Evolutionary conservation across 768 basidiomycete genomes (phyloP), one percentile per base, ranked within the genome.

Genomic region (Mycena floridula): DNA sequence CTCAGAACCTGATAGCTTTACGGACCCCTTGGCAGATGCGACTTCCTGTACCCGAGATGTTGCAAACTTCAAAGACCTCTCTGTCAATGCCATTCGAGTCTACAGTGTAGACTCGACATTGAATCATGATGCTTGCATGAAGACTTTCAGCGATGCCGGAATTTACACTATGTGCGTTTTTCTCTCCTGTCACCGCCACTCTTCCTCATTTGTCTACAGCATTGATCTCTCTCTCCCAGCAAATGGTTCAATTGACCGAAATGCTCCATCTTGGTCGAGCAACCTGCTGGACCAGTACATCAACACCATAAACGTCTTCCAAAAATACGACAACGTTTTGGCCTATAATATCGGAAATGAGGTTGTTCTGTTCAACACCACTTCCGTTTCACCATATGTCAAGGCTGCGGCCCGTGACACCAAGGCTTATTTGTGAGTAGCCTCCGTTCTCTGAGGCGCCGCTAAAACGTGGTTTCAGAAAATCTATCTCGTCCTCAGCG

Each of bases 331-430:
- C 70, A 96, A 96, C 53, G 77, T 96, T 13, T 68, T 95, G 45
- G 92, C 82, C 9, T 94, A 74, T 66, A 95, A 94, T 57, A 74
- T 96, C 47, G 93, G 91, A 18, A 96, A 96, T 56, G 93, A 95
- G 65, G 85, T 82, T 25, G 73, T 74, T 21, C 58, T 70, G 8
- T 37, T 66, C 16, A 72, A 74, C 32, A 64, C 66, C 42, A 88
- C 88, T 13, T 68, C 66, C 24, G 78, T 83, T 8, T 79, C 82
- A 13, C 76, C 90, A 5, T 96, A 78, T 60, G 77, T 96, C 58
- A 94, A 93, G 61, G 91, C 91, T 28, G 93, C 93, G 20, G 89
- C 90, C 22, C 81, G 93, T 28, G 93, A 96, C 59, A 67, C 79
- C 51, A 92, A 82, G 59, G 78, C 91, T 6, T 95, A 92, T 62